Base-by-base conservation (phyloP, 768 basidiomycete genomes). In the Phanerochaete sordida region DNA sequence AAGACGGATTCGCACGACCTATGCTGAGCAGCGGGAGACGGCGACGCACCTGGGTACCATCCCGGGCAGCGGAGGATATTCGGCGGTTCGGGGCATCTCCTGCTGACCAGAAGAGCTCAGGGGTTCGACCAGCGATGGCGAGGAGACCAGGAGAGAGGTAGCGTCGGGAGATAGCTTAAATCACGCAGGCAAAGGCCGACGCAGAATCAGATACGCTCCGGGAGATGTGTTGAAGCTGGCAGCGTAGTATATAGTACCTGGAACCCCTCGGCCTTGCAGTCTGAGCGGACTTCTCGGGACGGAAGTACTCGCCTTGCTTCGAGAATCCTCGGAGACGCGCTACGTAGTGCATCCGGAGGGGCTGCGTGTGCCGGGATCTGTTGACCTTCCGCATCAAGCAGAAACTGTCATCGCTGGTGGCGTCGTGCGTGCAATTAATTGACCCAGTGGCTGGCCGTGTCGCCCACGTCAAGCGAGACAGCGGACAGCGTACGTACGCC, bases 221-320 rank as follows among this genome's bases (percentile, higher is more conserved):
- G 54, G 27, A 24, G n/a, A 56, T 43, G 24, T 46, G 44, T 56
- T 43, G 27, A 56, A 19, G 39, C 44, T 30, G 15, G 21, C 16
- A 33, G 28, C 31, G 33, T 15, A 24, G 23, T 31, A 23, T 35
- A 56, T 6, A 56, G 44, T 16, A 28, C 37, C 44, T 56, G 54
- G 37, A 21, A 16, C 24, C 26, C 39, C 54, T 46, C 37, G 54
- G 37, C 21, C 37, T 43, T 43, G 44, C 54, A 37, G n/a, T n/a
- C 5, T 56, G 30, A 35, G 35, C 54, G 54, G 37, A 46, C 24
- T 43, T 56, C 54, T 56, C 54, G 54, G 54, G 24, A 43, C 54
- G 54, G 44, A 27, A 44, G 54, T 43, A 56, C 37, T 56, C n/a
- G 24, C 48, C 28, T 31, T 11, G 50, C 50, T 51, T 51, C 50